Base-by-base conservation (phyloP, 2,329 filamentous ascomycete genomes). In the Orbilia oligospora region DNA sequence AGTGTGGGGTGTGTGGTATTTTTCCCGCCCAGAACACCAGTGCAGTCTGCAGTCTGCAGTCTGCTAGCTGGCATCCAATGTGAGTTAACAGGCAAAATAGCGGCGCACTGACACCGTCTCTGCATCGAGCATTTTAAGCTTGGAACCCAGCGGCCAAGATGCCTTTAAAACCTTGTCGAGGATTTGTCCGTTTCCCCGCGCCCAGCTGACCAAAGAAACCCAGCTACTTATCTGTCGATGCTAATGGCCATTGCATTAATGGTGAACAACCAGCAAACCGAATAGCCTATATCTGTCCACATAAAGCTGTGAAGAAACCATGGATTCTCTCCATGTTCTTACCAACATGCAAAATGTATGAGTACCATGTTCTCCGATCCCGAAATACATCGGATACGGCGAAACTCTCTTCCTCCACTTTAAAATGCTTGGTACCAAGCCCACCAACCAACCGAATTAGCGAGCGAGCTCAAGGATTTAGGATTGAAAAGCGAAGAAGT, bases 1-100 rank as follows among this genome's bases (percentile, higher is more conserved):
- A 18, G 58, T 49, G 69, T 72, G 69, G 58, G 49, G 56, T 71
- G 68, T 72, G 69, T 72, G 69, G 58, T 72, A 72, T 72, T 72
- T 72, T 72, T 41, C 41, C 20, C 20, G 12, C 49, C 22, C 8
- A 41, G 16, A 24, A 53, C n/a, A 22, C n/a, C n/a, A n/a, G n/a
- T n/a, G n/a, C n/a, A n/a, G n/a, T n/a, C n/a, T n/a, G n/a, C n/a
- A n/a, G n/a, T n/a, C n/a, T n/a, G n/a, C n/a, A n/a, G n/a, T n/a
- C n/a, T n/a, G n/a, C n/a, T 49, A 2, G 4, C 14, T 18, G 36
- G 18, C 53, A 38, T 46, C 44, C n/a, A 46, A 6, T 6, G 6
- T 30, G 27, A 30, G 6, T 6, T 30, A 30, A 46, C 44, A 46
- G 44, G 53, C 36, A 56, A 22, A 61, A 53, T 24, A 20, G 53